Conservation (phyloP, 2,329 filamentous ascomycete species). For the Trichoderma semiorbis region DNA sequence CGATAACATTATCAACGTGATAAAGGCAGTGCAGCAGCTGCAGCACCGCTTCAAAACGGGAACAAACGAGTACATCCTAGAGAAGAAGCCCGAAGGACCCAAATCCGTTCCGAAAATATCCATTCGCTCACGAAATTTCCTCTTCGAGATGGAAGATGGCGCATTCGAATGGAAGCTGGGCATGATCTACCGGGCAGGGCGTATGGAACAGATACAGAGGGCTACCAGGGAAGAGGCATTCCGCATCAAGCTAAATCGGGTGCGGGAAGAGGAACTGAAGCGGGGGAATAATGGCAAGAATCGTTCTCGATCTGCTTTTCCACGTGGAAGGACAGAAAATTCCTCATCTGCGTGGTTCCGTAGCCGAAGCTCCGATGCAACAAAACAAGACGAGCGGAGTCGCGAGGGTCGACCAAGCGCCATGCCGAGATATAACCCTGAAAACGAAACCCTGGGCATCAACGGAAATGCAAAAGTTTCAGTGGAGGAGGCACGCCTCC, state of each 20-base stretch:
- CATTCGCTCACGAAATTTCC: slow-evolving; percentile 71
- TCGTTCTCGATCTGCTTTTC: slow-evolving; percentile 53
- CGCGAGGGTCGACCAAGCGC: slow-evolving; percentile 38
- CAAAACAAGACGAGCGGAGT: slow-evolving; percentile 30
- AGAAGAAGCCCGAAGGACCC: slow-evolving; percentile 79
- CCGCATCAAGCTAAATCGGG: slow-evolving; percentile 77
- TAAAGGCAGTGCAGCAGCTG: slow-evolving; percentile 86
- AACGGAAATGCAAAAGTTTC: slow-evolving; percentile 70
- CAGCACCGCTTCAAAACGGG: slow-evolving; percentile 88
- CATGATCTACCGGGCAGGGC: slow-evolving; percentile 85
- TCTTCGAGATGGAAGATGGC: slow-evolving; percentile 93
- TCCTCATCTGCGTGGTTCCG: slow-evolving; percentile 38
- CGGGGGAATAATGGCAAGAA: slow-evolving; percentile 48
- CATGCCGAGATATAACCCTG: slow-evolving; percentile 71
- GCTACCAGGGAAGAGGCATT: slow-evolving; percentile 89
- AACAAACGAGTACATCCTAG: slow-evolving; percentile 81
- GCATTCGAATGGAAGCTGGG: slow-evolving; percentile 97
- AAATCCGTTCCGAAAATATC: slow-evolving; percentile 86
- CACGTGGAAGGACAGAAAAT: slow-evolving; percentile 33
- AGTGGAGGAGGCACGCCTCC: slow-evolving; percentile 70
- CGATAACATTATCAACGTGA: slow-evolving; percentile 86
- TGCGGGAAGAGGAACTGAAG: slow-evolving; percentile 66
- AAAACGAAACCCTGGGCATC: slow-evolving; percentile 62
- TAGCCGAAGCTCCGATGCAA: slow-evolving; percentile 55
- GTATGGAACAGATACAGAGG: slow-evolving; percentile 85